Evolutionary conservation across 192 early-diverging fungal species (phyloP).

Genomic region (Coemansia sp.): DNA sequence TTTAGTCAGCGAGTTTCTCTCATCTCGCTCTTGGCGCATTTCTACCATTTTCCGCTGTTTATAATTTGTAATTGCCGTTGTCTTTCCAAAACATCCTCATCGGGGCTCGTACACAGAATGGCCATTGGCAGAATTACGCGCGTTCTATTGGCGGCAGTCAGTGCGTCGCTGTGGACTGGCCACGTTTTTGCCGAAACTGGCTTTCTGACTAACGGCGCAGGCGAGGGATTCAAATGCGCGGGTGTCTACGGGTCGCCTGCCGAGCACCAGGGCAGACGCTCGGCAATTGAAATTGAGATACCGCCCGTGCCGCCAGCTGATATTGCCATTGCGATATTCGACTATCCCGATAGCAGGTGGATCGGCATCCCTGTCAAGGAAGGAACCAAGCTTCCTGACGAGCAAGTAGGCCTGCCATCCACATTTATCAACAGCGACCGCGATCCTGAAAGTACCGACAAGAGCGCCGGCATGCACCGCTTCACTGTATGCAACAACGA

Average conservation of each 20-base stretch:
- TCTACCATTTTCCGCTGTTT: neutral
- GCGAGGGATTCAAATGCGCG: conserved; percentile 54
- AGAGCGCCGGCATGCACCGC: conserved; percentile 23
- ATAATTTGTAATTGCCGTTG: conserved; percentile 4
- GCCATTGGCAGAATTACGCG: conserved; percentile 1
- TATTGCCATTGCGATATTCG: conserved; percentile 44
- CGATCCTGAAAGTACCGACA: conserved; percentile 7
- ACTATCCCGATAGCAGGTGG: conserved; percentile 52
- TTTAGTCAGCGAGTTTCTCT: neutral
- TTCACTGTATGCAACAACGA: conserved; percentile 59
- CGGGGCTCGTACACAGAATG: neutral
- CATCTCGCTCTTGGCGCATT: neutral
- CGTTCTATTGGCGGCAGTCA: neutral
- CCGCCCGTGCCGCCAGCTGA: conserved; percentile 49
- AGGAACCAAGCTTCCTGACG: conserved; percentile 39
- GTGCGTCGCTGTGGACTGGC: conserved; percentile 1
- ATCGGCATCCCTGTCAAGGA: conserved; percentile 48
- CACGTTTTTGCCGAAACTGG: conserved; percentile 28
- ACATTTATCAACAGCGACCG: conserved; percentile 23
- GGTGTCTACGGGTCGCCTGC: conserved; percentile 42
- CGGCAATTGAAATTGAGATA: conserved; percentile 40
- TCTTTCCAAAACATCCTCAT: neutral
- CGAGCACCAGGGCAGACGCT: conserved; percentile 27
- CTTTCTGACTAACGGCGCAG: conserved; percentile 42
- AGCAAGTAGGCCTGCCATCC: conserved; percentile 25